Percentiles rank a stretch among this genome's conserved stretches.
These are phyloP conservation scores for Pisolithus microcarpus DNA, from an alignment of 768 basidiomycete species.

Conservation along the genomic window DNA sequence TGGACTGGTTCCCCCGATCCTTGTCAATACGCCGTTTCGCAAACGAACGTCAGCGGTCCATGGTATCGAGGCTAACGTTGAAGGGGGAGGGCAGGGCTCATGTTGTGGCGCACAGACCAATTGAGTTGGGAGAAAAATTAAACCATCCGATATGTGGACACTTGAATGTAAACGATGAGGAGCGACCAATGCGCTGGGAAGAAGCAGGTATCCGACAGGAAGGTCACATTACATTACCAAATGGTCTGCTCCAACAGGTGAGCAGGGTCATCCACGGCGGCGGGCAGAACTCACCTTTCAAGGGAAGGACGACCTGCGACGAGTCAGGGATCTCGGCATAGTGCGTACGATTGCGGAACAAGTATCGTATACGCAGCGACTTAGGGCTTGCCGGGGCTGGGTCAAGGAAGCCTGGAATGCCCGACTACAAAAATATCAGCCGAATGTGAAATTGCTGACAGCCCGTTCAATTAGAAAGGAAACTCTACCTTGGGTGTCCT, in stretches of 20 bases:
- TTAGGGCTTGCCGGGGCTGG: slow-evolving; percentile 71
- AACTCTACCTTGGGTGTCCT: slow-evolving; percentile 61
- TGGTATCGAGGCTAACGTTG: neutral
- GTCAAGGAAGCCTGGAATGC: slow-evolving; percentile 85
- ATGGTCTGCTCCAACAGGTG: slow-evolving; percentile 19
- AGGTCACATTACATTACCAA: slow-evolving; percentile 17
- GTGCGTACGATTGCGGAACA: slow-evolving; percentile 67
- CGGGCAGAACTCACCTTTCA: slow-evolving; percentile 51
- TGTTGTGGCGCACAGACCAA: slow-evolving; percentile 1
- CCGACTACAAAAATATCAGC: slow-evolving; percentile 37
- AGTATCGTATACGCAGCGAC: slow-evolving; percentile 63
- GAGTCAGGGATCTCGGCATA: slow-evolving; percentile 73
- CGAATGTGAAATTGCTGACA: neutral
- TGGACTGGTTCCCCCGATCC: neutral
- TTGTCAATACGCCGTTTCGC: slow-evolving; percentile 1
- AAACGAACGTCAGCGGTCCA: neutral
- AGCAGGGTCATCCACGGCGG: neutral
- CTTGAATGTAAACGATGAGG: too few relatives aligned
- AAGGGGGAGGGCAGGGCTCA: neutral
- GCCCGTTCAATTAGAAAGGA: neutral
- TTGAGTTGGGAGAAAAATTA: neutral
- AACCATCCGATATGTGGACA: neutral
- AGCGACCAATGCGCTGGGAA: neutral
- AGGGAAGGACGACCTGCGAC: slow-evolving; percentile 62
- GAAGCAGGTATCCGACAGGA: neutral